Evolutionary conservation across 2,329 filamentous ascomycete species (phyloP), one percentile per base, ranked within the genome.

Genomic region (Xylaria hypoxylon): DNA sequence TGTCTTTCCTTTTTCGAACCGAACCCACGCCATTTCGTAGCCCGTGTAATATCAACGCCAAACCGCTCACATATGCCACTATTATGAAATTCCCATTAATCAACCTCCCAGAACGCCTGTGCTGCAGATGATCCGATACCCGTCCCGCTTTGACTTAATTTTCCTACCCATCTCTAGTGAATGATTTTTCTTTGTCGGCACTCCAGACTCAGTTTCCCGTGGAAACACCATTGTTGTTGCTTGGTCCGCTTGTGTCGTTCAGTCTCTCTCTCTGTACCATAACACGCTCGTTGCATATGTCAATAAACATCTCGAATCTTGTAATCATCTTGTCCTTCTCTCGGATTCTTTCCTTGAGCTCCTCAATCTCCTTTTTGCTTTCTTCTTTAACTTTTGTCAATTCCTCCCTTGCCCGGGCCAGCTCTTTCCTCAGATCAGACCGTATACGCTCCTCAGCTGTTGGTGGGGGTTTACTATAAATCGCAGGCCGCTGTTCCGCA

Each of bases 221-320:
- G n/a, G 72, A 53, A 53, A 70, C 74, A 48, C 70, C 71, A 50
- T 67, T 70, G 53, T 65, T 68, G 67, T 75, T 65, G 31, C 59
- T 57, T 19, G 63, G 67, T 35, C 59, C 73, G 62, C 74, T 77
- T 77, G 72, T 71, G 47, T 77, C 76, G 55, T 75, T 75, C 15
- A 90, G 79, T 68, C 85, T 81, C 73, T 88, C 85, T 57, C 87
- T 80, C 75, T 88, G 86, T 59, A 89, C 81, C 82, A 90, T 90
- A 68, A 90, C 88, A 56, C 88, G 81, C 75, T 89, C 83, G 72
- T 90, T 90, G 75, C 88, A 90, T 61, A 90, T 89, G 76, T 90
- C 88, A 72, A 90, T 90, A 60, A 90, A 90, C 84, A 89, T 88
- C 77, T 90, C 88, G 71, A 90, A 90, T 74, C 86, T 88, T 67